Evolutionary conservation across 768 basidiomycete genomes (phyloP).

Genomic region (Naganishia randhawae): DNA sequence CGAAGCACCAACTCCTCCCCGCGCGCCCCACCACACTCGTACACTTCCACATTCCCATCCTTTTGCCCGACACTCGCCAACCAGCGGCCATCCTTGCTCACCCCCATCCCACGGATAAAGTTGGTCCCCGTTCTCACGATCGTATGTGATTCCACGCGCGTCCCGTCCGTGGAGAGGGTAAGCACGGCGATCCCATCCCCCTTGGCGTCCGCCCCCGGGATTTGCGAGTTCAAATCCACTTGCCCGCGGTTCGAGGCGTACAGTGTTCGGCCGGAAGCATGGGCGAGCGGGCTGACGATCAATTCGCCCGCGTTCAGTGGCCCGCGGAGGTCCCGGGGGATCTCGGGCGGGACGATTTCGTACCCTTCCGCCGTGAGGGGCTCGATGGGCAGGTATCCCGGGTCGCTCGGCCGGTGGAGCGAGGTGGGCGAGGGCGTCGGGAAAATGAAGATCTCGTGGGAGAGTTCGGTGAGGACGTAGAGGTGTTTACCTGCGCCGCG

Average conservation of each 20-base stretch:
- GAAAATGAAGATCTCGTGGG: constrained; percentile 39
- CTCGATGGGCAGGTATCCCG: constrained; percentile 30
- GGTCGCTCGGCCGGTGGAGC: not conserved
- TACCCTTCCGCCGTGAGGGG: constrained; percentile 39
- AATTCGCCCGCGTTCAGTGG: constrained; percentile 45
- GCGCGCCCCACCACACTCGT: constrained; percentile 35
- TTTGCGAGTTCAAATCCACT: constrained; percentile 32
- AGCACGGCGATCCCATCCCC: constrained; percentile 47
- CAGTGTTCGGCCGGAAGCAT: constrained; percentile 33
- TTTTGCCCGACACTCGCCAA: constrained; percentile 44
- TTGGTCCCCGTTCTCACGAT: constrained; percentile 42
- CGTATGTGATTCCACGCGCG: constrained; percentile 35
- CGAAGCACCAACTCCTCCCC: constrained; percentile 44
- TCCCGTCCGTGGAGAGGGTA: constrained; percentile 37
- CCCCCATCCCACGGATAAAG: constrained; percentile 41
- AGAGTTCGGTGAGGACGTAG: constrained; percentile 46
- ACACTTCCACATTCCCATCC: constrained; percentile 46
- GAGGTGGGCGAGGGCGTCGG: constrained; percentile 29
- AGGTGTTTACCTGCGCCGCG: constrained; percentile 48
- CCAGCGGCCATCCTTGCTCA: constrained; percentile 47
- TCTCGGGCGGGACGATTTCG: constrained; percentile 37
- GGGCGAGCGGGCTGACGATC: constrained; percentile 33
- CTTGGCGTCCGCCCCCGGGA: constrained; percentile 32
- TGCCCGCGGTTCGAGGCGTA: constrained; percentile 49
- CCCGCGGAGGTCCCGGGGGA: constrained; percentile 34